Evolutionary conservation across 805 yeast species (phyloP).

Genomic region (Metschnikowia kofuensis): DNA sequence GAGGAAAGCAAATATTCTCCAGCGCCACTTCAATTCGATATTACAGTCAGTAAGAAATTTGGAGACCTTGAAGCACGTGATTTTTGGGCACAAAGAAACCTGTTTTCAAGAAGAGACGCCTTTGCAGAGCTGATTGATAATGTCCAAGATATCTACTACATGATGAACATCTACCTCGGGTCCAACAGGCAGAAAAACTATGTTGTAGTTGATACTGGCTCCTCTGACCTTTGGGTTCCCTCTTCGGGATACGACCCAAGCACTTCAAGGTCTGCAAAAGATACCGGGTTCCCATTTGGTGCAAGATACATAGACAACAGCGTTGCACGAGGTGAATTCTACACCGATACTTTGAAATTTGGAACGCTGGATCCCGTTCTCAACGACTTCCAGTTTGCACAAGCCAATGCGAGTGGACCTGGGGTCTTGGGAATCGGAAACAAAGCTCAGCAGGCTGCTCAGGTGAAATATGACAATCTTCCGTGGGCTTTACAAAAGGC

Average conservation of each 20-base stretch:
- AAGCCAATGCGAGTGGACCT: background rate
- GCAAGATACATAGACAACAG: slow-evolving; percentile 10
- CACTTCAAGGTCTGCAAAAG: slow-evolving; percentile 3
- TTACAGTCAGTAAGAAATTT: slow-evolving; percentile 1
- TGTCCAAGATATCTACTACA: slow-evolving; percentile 10
- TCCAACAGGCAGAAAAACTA: slow-evolving; percentile 18
- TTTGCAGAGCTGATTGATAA: slow-evolving; percentile 2
- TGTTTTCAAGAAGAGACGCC: slow-evolving; percentile 4
- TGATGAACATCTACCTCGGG: slow-evolving; percentile 15
- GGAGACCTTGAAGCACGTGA: background rate
- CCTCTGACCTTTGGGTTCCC: slow-evolving; percentile 41
- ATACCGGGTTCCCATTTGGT: slow-evolving; percentile 7
- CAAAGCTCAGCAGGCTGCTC: slow-evolving; percentile 3
- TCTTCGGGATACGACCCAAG: slow-evolving; percentile 4
- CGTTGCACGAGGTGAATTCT: slow-evolving; percentile 8
- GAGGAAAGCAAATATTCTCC: background rate
- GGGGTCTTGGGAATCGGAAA: slow-evolving; percentile 14
- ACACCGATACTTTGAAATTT: slow-evolving; percentile 9
- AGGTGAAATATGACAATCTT: slow-evolving; percentile 39
- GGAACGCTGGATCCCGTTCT: slow-evolving; percentile 1
- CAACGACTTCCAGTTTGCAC: slow-evolving; percentile 14
- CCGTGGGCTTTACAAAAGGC: slow-evolving; percentile 58
- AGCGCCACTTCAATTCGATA: slow-evolving; percentile 8
- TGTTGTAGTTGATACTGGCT: slow-evolving; percentile 45
- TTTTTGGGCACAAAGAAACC: slow-evolving; percentile 1